These are phyloP conservation scores for Thelonectria blattea DNA, from an alignment of 2,329 filamentous ascomycete genomes.

Conservation along the genomic window DNA sequence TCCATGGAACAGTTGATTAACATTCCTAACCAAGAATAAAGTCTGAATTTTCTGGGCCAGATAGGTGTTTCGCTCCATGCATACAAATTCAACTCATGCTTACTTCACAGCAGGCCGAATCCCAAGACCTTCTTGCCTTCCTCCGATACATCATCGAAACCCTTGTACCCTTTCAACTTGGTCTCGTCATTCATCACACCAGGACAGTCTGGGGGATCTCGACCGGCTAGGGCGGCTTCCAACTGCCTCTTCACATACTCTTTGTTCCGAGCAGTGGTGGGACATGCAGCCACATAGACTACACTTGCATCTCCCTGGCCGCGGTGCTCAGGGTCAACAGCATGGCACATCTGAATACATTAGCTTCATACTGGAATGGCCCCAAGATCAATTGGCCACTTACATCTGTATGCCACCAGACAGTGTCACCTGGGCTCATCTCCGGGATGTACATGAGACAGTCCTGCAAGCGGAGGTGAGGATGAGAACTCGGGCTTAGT, in stretches of 20 bases:
- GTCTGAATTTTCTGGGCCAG: no score
- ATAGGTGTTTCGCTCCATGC: no score
- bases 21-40: no score
- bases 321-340: constrained; percentile 46
- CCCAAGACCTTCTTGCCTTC: constrained; percentile 13
- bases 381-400: background rate
- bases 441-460: constrained; percentile 16
- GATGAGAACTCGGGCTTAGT: constrained; percentile 18
- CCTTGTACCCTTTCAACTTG: constrained; percentile 13
- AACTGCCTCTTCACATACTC: constrained; percentile 31
- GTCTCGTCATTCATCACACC: constrained; percentile 8
- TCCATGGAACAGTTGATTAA: no score
- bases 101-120: constrained; percentile 1
- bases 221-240: constrained; percentile 13
- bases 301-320: constrained; percentile 43
- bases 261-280: constrained; percentile 39
- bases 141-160: constrained; percentile 6
- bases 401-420: constrained; percentile 26
- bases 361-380: background rate
- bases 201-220: constrained; percentile 15
- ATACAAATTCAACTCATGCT: background rate
- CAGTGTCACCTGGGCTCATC: constrained; percentile 18
- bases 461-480: constrained; percentile 14
- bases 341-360: constrained; percentile 43
- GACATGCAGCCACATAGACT: constrained; percentile 45